Evolutionary conservation across 2,329 filamentous ascomycete species (phyloP).

Genomic region (Fusarium coffeatum): DNA sequence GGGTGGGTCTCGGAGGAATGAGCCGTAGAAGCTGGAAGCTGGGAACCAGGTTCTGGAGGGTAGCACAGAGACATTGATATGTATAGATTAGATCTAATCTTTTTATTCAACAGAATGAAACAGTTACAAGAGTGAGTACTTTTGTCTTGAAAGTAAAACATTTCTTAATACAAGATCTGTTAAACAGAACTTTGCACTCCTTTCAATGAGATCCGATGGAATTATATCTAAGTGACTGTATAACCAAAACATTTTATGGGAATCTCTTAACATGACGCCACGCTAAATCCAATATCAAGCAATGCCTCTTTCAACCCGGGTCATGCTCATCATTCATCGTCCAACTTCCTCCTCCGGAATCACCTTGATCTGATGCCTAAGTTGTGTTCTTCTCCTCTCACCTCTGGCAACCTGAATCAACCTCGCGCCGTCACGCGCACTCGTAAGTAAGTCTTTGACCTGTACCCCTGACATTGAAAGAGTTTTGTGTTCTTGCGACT

Average conservation of each 20-base stretch:
- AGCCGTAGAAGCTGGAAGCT: background rate
- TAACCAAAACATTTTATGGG: conserved; percentile 19
- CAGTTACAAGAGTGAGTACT: background rate
- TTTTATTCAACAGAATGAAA: background rate
- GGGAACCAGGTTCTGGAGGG: background rate
- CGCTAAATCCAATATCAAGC: conserved; percentile 34
- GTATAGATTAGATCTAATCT: background rate
- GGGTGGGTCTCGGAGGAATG: conserved; percentile 32
- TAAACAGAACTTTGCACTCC: background rate
- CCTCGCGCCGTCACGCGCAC: conserved; percentile 40
- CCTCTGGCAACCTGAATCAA: conserved; percentile 40
- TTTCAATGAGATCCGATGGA: background rate
- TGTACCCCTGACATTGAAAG: conserved; percentile 41
- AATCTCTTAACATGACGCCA: conserved; percentile 32
- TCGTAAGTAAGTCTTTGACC: conserved; percentile 43
- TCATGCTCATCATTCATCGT: background rate
- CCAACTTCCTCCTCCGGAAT: conserved; percentile 46
- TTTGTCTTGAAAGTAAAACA: background rate
- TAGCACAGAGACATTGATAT: background rate
- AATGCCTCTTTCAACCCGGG: background rate
- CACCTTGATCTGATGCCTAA: conserved; percentile 54
- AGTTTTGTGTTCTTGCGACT: conserved; percentile 18
- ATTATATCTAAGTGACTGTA: background rate
- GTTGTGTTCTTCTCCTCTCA: conserved; percentile 51
- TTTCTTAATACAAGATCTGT: background rate